Evolutionary conservation across 2,329 filamentous ascomycete genomes (phyloP).

Genomic region (Nectriaceae sp.): DNA sequence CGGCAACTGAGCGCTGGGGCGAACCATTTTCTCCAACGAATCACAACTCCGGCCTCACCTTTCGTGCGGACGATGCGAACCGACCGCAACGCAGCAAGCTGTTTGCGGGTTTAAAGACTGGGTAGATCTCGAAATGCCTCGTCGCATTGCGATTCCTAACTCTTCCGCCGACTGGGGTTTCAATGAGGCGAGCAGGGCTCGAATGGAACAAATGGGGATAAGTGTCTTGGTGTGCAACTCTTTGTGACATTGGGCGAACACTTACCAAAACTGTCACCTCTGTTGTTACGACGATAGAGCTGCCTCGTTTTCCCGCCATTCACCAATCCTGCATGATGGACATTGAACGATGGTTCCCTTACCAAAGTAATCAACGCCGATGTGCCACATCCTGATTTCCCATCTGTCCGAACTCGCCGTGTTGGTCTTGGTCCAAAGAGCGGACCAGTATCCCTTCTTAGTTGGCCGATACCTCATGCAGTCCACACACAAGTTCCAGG

Average conservation of each 20-base stretch:
- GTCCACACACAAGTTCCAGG: conserved; percentile 23
- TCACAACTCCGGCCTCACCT: not conserved
- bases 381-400: conserved; percentile 8
- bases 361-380: conserved; percentile 16
- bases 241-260: too few species aligned
- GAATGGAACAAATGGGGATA: too few species aligned
- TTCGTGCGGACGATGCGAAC: not conserved
- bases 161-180: too few species aligned
- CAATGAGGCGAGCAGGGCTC: too few species aligned
- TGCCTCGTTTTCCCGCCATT: conserved; percentile 1
- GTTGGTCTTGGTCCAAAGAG: not conserved
- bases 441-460: conserved; percentile 21
- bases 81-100: too few species aligned
- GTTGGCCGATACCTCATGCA: conserved; percentile 24
- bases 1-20: not conserved
- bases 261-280: too few species aligned
- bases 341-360: conserved; percentile 20
- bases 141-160: too few species aligned
- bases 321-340: conserved; percentile 16
- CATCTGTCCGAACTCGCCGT: conserved; percentile 9
- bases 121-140: too few species aligned
- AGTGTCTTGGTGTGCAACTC: too few species aligned
- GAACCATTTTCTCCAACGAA: not conserved
- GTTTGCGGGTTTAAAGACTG: too few species aligned
- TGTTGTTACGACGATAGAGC: too few species aligned